Percentiles rank a stretch among this genome's conserved stretches.
These are phyloP conservation scores for Brassica cretica DNA, from an alignment of 345 rosid genomes.

Conservation along the genomic window DNA sequence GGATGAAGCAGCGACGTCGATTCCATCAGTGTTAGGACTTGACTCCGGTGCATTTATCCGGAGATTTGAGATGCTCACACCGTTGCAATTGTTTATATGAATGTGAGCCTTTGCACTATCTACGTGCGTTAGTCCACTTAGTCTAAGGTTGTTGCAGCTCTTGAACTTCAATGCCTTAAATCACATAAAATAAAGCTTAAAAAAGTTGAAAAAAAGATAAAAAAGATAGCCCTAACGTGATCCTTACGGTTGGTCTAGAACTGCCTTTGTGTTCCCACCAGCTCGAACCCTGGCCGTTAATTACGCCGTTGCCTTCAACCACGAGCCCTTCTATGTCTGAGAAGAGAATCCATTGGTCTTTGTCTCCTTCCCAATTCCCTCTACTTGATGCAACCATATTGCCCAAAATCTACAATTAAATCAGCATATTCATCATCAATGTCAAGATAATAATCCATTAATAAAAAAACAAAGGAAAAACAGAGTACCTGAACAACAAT, in stretches of 20 bases:
- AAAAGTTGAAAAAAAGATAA: not conserved
- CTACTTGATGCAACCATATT: conserved; percentile 41
- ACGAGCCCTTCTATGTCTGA: conserved; percentile 32
- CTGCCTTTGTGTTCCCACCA: conserved; percentile 48
- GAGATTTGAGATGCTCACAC: conserved; percentile 35
- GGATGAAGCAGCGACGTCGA: conserved; percentile 36
- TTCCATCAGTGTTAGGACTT: conserved; percentile 51
- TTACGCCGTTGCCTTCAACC: conserved; percentile 37
- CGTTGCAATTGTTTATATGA: conserved; percentile 34
- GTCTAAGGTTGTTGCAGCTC: conserved; percentile 37
- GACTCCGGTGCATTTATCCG: conserved; percentile 39
- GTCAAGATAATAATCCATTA: not conserved
- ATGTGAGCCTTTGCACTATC: conserved; percentile 47
- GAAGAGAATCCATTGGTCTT: conserved; percentile 40
- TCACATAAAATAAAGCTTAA: not conserved
- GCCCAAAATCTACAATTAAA: conserved; percentile 35
- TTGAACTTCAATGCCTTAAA: conserved; percentile 42
- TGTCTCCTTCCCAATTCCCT: conserved; percentile 39
- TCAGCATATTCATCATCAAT: not conserved
- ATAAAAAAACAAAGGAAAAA: not conserved
- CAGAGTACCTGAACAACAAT: conserved; percentile 43
- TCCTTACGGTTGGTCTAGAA: conserved; percentile 41
- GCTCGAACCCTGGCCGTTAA: conserved; percentile 46
- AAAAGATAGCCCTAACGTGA: not conserved
- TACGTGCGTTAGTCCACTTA: conserved; percentile 36